A percentile compares a stretch with the other conserved stretches of the same genome.
phyloP scores from a whole-genome alignment of 148 eudicot genomes.

The Vaccinium darrowii region DNA sequence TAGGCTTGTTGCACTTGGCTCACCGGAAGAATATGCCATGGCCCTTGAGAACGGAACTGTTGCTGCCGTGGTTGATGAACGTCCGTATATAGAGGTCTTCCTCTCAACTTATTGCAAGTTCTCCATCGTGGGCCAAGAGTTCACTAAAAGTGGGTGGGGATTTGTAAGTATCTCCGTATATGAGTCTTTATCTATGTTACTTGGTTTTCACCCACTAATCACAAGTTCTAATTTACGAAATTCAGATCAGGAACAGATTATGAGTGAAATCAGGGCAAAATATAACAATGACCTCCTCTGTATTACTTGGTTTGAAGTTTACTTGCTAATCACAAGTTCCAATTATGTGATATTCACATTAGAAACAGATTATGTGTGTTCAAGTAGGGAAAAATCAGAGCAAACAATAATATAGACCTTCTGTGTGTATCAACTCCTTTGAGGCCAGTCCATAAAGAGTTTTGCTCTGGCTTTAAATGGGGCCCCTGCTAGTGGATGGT shows the following conservation, averaged over 20 bases:
- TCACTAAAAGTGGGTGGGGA: slow-evolving; percentile 87
- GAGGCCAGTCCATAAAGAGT: too few relatives aligned
- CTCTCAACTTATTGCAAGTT: slow-evolving; percentile 59
- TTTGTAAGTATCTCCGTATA: slow-evolving; percentile 61
- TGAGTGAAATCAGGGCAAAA: background rate
- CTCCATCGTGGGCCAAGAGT: slow-evolving; percentile 63
- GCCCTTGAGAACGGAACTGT: slow-evolving; percentile 68
- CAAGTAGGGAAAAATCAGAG: too few relatives aligned
- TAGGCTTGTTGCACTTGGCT: slow-evolving; percentile 64
- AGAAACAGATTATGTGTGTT: too few relatives aligned
- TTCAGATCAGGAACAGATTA: background rate
- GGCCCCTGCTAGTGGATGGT: too few relatives aligned
- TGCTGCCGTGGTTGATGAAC: slow-evolving; percentile 90
- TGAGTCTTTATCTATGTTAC: background rate
- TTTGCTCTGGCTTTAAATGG: too few relatives aligned
- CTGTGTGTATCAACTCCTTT: background rate
- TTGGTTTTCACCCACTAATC: background rate
- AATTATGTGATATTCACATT: too few relatives aligned
- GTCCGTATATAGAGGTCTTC: slow-evolving; percentile 68
- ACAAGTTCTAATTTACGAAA: background rate
- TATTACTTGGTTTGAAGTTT: too few relatives aligned
- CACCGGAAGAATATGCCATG: slow-evolving; percentile 61
- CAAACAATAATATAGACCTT: too few relatives aligned
- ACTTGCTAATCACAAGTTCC: too few relatives aligned
- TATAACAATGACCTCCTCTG: background rate